Conservation (phyloP, 2,329 filamentous ascomycete genomes). For the Fusarium penzigii region DNA sequence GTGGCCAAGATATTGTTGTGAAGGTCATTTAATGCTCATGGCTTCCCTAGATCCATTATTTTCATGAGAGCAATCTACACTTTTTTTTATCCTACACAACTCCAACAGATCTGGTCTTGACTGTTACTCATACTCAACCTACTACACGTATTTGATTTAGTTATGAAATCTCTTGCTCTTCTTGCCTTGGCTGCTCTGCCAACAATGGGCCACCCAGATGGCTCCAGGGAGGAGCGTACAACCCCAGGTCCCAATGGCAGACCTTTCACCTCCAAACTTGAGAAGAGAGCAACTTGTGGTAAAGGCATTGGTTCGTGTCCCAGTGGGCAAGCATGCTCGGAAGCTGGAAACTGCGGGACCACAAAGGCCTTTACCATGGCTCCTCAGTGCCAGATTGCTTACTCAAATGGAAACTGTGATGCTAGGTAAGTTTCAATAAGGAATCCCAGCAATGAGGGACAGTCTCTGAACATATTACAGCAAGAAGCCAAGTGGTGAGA, state of each 20-base stretch:
- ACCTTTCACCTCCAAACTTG: neutral
- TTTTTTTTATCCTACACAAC: too few relatives aligned
- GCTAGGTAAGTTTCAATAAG: slow-evolving; percentile 31
- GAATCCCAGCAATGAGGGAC: neutral
- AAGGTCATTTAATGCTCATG: too few relatives aligned
- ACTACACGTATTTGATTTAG: too few relatives aligned
- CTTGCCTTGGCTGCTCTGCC: too few relatives aligned
- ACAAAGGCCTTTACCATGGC: slow-evolving; percentile 33
- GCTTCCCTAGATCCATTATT: too few relatives aligned
- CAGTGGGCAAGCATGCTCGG: slow-evolving; percentile 36
- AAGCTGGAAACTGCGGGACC: slow-evolving; percentile 36
- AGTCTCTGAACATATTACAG: slow-evolving; percentile 15
- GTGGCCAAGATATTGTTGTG: too few relatives aligned
- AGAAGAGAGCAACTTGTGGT: slow-evolving; percentile 28
- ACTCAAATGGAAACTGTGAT: slow-evolving; percentile 36
- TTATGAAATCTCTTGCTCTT: too few relatives aligned
- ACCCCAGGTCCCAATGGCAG: slow-evolving; percentile 11
- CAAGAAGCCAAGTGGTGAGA: slow-evolving; percentile 29
- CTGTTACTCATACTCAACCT: too few relatives aligned
- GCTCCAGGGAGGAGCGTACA: slow-evolving; percentile 5
- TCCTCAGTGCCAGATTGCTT: slow-evolving; percentile 38
- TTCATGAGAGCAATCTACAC: too few relatives aligned
- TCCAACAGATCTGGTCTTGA: too few relatives aligned
- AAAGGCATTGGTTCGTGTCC: slow-evolving; percentile 32
- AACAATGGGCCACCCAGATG: neutral